Base-by-base conservation (phyloP, 345 rosid species). In the Hypericum perforatum region DNA sequence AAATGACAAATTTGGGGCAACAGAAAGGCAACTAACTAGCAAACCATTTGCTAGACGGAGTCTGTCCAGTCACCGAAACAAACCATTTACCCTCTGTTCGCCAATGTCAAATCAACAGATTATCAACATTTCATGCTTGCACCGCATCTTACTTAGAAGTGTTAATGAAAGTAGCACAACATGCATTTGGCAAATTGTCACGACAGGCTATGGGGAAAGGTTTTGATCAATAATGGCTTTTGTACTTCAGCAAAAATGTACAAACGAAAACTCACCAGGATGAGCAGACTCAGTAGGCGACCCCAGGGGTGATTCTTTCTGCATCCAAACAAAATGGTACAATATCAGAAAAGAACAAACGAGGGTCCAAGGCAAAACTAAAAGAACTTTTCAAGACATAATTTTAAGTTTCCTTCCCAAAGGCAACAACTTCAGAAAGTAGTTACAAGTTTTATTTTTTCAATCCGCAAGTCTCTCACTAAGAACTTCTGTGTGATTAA, bases 301-400 rank as follows among this genome's bases (percentile, higher is more conserved):
- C 22, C 94, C 91, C 2, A 74, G 13, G 0, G 94, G 96, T 14
- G 94, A 75, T 55, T 88, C 94, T 68, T 88, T 84, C 96, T 85
- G 79, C 77, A 74, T 6, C 48, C n/a, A 41, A 45, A 57, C 10
- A 9, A 10, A 16, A 15, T 42, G 36, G 14, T n/a, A 11, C n/a
- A 2, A 16, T 3, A 47, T 5, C 40, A 49, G 12, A 13, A 32
- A 46, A 32, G 4, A 10, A 0, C 8, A 8, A 13, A 9, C 49
- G 3, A 59, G 11, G 5, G 2, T 6, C 12, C 13, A 49, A 7
- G 29, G 32, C 32, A 11, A 8, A 1, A 44, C 10, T 38, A 37
- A 11, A 43, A 46, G n/a, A 8, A 22, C 32, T 22, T 22, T 22
- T 22, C 32, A 22, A 22, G 32, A 22, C 32, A 22, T 22, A 22